Evolutionary conservation across 768 basidiomycete species (phyloP).

Genomic region (Leccinum uliginosum): DNA sequence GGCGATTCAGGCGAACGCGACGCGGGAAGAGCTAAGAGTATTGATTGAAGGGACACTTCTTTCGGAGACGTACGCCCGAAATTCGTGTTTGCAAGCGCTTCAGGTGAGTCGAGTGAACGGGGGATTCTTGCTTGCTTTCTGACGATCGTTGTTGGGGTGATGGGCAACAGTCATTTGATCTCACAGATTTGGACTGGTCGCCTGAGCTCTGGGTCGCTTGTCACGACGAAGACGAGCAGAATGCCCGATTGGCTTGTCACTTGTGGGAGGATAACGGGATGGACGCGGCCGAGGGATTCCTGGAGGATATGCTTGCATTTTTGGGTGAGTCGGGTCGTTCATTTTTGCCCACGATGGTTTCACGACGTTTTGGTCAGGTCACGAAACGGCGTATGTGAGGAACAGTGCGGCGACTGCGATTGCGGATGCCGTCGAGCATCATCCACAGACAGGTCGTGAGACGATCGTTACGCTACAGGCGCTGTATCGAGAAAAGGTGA

Average conservation of each 20-base stretch:
- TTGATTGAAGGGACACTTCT: slow-evolving; percentile 70
- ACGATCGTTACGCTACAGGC: slow-evolving; percentile 55
- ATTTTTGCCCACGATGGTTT: not conserved
- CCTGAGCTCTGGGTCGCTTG: slow-evolving; percentile 82
- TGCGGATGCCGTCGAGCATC: slow-evolving; percentile 69
- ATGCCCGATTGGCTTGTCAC: slow-evolving; percentile 71
- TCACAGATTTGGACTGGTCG: slow-evolving; percentile 93
- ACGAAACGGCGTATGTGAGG: slow-evolving; percentile 79
- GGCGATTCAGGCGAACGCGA: slow-evolving; percentile 65
- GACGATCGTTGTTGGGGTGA: not conserved
- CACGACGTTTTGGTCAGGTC: slow-evolving; percentile 41
- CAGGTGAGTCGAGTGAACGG: slow-evolving; percentile 51
- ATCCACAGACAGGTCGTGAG: slow-evolving; percentile 51
- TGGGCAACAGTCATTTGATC: slow-evolving; percentile 73
- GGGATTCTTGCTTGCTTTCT: not conserved
- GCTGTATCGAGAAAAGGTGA: slow-evolving; percentile 81
- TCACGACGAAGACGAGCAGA: slow-evolving; percentile 89
- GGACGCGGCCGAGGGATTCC: slow-evolving; percentile 67
- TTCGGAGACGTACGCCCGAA: slow-evolving; percentile 86
- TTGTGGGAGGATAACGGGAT: slow-evolving; percentile 96
- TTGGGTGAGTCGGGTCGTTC: slow-evolving; percentile 50
- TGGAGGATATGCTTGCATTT: slow-evolving; percentile 55
- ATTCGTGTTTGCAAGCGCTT: slow-evolving; percentile 84
- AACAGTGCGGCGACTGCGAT: slow-evolving; percentile 66
- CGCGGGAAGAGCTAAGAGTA: slow-evolving; percentile 55